Evolutionary conservation across 108 stramenopile genomes (phyloP), one percentile per base, ranked within the genome.

Genomic region (Pseudonitzschia pungens): DNA sequence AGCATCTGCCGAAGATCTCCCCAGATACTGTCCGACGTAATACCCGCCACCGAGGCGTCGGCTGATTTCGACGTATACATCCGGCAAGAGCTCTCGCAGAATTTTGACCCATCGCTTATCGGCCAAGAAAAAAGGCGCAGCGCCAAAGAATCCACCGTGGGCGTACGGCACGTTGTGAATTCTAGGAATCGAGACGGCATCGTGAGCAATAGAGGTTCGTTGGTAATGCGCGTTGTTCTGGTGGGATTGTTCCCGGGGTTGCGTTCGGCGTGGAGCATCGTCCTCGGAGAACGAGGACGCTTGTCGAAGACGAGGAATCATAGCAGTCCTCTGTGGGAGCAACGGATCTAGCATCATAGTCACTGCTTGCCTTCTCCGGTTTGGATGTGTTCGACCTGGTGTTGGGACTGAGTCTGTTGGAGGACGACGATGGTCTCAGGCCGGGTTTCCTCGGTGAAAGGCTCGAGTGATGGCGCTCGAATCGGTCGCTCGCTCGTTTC

Each of bases 121-220:
- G 26, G 87, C 82, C 21, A 95, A 68, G 76, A 95, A 84, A 70
- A 92, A 95, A 0, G 94, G 94, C 4, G 94, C 94, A 0, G 94
- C 89, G 14, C 90, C 94, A 73, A 95, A 95, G 74, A 87, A 95
- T 15, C 91, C 89, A n/a, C 94, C 94, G 72, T 95, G 94, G 20
- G 87, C 85, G 53, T 95, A 95, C 0, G 90, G 88, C 27, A 95
- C 78, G 33, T 78, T 80, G 18, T 85, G 69, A 18, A 94, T 90
- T 40, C 76, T 41, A 5, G 77, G 71, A 70, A 93, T 85, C 15
- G 83, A 79, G 67, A 88, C 78, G 69, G 90, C 86, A 80, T 93
- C 89, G 58, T 90, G 83, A 15, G 68, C 73, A 56, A 88, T 57
- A 40, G 52, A 75, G 33, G 65, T 26, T 66, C 21, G 40, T 43